Percentiles rank a stretch among this genome's conserved stretches.
These are phyloP conservation scores for Litsea cubeba DNA, from an alignment of 164 flowering plant species.

Conservation along the genomic window DNA sequence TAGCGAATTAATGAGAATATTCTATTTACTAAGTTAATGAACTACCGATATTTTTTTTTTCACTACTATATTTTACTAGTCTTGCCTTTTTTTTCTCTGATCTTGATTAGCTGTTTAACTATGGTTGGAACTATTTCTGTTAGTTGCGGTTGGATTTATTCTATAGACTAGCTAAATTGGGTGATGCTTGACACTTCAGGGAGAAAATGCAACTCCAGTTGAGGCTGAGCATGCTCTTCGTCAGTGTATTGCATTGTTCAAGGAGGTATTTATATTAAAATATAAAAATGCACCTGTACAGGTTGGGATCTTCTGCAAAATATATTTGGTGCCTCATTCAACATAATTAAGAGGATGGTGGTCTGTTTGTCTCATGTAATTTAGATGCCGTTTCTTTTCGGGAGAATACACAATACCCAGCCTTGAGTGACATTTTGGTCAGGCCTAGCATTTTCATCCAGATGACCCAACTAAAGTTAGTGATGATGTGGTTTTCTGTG, in stretches of 20 bases:
- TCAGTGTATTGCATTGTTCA: conserved; percentile 53
- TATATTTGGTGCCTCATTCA: neutral
- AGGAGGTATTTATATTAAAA: conserved; percentile 43
- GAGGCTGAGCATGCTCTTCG: conserved; percentile 50
- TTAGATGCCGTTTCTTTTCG: neutral
- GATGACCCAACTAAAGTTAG: neutral
- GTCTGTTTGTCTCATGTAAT: neutral
- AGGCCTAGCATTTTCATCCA: neutral
- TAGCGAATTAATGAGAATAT: too few relatives aligned
- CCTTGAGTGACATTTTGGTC: neutral
- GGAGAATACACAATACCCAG: neutral
- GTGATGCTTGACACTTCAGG: conserved; percentile 23
- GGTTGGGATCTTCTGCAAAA: neutral
- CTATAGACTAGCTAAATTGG: neutral
- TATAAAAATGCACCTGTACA: neutral
- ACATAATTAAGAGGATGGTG: too few relatives aligned
- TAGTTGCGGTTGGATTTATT: neutral
- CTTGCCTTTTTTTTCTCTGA: neutral
- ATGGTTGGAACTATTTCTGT: neutral
- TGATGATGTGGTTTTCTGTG: conserved; percentile 10
- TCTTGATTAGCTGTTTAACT: neutral
- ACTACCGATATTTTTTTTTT: too few relatives aligned
- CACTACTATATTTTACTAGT: too few relatives aligned
- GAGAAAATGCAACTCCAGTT: conserved; percentile 3
- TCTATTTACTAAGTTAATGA: too few relatives aligned